Evolutionary conservation across 2,329 filamentous ascomycete genomes (phyloP).

Genomic region (Fusarium chuoi): DNA sequence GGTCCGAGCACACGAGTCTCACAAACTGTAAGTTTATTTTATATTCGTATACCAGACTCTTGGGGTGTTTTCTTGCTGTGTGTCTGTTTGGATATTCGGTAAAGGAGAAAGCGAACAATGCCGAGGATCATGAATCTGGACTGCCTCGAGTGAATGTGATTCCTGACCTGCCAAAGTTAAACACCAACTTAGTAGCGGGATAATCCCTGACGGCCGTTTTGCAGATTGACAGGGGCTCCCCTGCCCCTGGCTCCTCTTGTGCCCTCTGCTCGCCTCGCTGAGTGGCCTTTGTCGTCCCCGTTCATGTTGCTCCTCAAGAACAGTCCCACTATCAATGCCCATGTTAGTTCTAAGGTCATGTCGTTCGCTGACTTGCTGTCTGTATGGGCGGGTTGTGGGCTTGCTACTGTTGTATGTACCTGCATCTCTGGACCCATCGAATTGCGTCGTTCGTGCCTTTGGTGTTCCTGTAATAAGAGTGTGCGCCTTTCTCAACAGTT

Average conservation of each 20-base stretch:
- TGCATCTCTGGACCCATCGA: constrained; percentile 25
- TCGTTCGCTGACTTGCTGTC: constrained; percentile 16
- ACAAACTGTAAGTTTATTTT: constrained; percentile 5
- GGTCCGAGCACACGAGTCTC: constrained; percentile 21
- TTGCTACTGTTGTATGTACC: constrained; percentile 25
- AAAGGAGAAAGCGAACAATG: background rate
- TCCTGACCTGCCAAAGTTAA: constrained; percentile 22
- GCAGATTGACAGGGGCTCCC: constrained; percentile 15
- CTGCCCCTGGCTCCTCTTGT: constrained; percentile 16
- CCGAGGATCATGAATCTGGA: background rate
- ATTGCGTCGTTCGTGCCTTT: constrained; percentile 15
- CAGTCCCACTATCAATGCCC: constrained; percentile 22
- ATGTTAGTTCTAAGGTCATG: constrained; percentile 12
- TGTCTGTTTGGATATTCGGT: constrained; percentile 12
- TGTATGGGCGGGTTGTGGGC: constrained; percentile 9
- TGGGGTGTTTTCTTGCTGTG: constrained; percentile 17
- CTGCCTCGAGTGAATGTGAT: background rate
- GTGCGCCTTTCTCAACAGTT: background rate
- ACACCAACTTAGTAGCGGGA: constrained; percentile 11
- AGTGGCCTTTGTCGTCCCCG: constrained; percentile 6
- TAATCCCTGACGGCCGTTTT: constrained; percentile 38
- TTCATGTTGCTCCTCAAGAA: constrained; percentile 21
- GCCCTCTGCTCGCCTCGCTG: constrained; percentile 25
- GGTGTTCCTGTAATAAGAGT: constrained; percentile 2
- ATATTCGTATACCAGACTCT: constrained; percentile 17